phyloP scores from a whole-genome alignment of 805 yeast species.

The Nakazawaea wickerhamii region DNA sequence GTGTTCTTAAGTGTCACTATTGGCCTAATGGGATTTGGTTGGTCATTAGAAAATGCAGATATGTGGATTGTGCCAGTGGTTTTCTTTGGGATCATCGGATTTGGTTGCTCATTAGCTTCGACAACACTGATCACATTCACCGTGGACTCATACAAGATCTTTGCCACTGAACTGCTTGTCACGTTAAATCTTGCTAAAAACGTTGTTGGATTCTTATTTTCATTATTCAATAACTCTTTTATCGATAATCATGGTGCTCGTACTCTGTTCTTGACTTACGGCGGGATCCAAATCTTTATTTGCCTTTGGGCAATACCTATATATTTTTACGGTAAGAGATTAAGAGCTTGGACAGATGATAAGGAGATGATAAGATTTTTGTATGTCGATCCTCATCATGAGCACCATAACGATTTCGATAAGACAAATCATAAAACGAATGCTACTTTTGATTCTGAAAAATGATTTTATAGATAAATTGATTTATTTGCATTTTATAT shows the following conservation, averaged over 20 bases:
- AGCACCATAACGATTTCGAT: not conserved
- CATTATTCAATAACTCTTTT: slow-evolving; percentile 49
- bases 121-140: slow-evolving; percentile 57
- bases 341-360: slow-evolving; percentile 47
- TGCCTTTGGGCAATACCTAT: slow-evolving; percentile 46
- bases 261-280: slow-evolving; percentile 46
- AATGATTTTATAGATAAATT: no score
- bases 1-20: slow-evolving; percentile 36
- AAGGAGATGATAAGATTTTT: slow-evolving; percentile 36
- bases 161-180: slow-evolving; percentile 55
- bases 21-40: slow-evolving; percentile 61
- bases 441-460: no score
- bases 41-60: slow-evolving; percentile 44
- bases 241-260: slow-evolving; percentile 35
- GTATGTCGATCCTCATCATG: slow-evolving; percentile 19
- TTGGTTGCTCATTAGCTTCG: slow-evolving; percentile 57
- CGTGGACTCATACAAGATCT: slow-evolving; percentile 51
- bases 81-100: slow-evolving; percentile 50
- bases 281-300: slow-evolving; percentile 42
- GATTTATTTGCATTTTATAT: no score
- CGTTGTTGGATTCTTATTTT: slow-evolving; percentile 48
- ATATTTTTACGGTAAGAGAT: slow-evolving; percentile 48
- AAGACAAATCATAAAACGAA: slow-evolving; percentile 1
- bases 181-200: slow-evolving; percentile 51
- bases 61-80: slow-evolving; percentile 54